A percentile compares a stretch with the other conserved stretches of the same genome.
Evolutionary conservation across 2,329 filamentous ascomycete genomes (phyloP).

Genomic region (Falciphora oryzae): DNA sequence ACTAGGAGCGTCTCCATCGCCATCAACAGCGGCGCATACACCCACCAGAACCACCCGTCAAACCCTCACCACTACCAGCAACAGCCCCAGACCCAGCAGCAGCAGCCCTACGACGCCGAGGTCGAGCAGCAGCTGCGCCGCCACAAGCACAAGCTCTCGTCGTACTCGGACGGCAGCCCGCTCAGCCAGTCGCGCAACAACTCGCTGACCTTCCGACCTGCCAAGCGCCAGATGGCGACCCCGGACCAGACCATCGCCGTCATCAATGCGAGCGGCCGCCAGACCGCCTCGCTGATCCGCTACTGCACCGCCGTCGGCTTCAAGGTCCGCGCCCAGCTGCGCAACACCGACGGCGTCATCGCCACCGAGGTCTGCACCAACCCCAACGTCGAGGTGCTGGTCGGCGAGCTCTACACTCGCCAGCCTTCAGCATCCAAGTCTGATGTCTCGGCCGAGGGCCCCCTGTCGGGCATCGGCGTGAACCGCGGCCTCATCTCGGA

Average conservation of each 20-base stretch:
- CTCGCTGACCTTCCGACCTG: slow-evolving; percentile 54
- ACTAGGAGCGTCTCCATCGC: slow-evolving; percentile 1
- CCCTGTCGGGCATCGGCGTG: slow-evolving; percentile 58
- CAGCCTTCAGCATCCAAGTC: slow-evolving; percentile 41
- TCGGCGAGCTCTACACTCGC: slow-evolving; percentile 58
- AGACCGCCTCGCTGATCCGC: slow-evolving; percentile 91
- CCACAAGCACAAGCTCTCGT: slow-evolving; percentile 57
- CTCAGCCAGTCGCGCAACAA: slow-evolving; percentile 50
- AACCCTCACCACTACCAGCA: slow-evolving; percentile 4
- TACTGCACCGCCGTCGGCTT: slow-evolving; percentile 92
- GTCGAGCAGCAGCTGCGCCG: slow-evolving; percentile 26
- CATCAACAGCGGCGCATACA: slow-evolving; percentile 7
- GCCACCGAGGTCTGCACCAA: slow-evolving; percentile 77
- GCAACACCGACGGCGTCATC: slow-evolving; percentile 80
- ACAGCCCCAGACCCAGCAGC: slow-evolving; percentile 7
- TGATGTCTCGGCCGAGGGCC: slow-evolving; percentile 64
- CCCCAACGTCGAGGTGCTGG: slow-evolving; percentile 65
- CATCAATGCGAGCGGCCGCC: slow-evolving; percentile 92
- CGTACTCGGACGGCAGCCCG: slow-evolving; percentile 55
- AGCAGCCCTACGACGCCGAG: slow-evolving; percentile 11
- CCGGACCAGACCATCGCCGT: slow-evolving; percentile 80
- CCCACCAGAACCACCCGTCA: slow-evolving; percentile 6
- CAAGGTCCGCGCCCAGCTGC: slow-evolving; percentile 85
- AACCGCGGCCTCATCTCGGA: slow-evolving; percentile 67
- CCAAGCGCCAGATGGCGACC: slow-evolving; percentile 52